phyloP scores from a whole-genome alignment of 129 eudicot species.

The Gnaphalium uliginosum region DNA sequence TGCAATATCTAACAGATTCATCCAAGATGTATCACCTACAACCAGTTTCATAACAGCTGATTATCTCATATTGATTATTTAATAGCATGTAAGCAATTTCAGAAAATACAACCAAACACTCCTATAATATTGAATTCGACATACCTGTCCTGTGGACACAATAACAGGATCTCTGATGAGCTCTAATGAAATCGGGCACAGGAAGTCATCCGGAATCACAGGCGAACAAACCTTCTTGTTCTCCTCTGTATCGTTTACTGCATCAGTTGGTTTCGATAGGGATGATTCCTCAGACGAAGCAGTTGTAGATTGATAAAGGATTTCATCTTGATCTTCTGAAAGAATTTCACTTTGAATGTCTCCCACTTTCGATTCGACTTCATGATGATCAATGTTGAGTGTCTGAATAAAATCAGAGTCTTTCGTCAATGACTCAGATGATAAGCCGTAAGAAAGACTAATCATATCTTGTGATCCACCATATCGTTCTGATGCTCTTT shows the following conservation, averaged over 20 bases:
- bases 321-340: conserved; percentile 32
- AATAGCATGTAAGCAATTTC: not conserved
- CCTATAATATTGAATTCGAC: not conserved
- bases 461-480: conserved; percentile 42
- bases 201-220: conserved; percentile 67
- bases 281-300: conserved; percentile 27
- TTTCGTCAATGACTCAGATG: conserved; percentile 52
- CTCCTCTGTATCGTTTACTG: conserved; percentile 36
- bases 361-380: conserved; percentile 36
- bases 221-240: conserved; percentile 52
- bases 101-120: not conserved
- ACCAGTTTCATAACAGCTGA: not conserved
- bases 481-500: conserved; percentile 60
- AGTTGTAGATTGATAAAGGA: conserved; percentile 30
- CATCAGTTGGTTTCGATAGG: conserved; percentile 28
- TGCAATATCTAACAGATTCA: not conserved
- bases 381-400: conserved; percentile 47
- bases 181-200: conserved; percentile 85
- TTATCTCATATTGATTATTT: not conserved
- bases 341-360: conserved; percentile 27
- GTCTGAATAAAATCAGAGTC: conserved; percentile 40
- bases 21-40: not conserved
- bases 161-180: conserved; percentile 85
- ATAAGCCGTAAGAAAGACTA: conserved; percentile 36
- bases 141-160: conserved; percentile 93